Base-by-base conservation (phyloP, 2,329 filamentous ascomycete genomes). In the Colletotrichum lini region DNA sequence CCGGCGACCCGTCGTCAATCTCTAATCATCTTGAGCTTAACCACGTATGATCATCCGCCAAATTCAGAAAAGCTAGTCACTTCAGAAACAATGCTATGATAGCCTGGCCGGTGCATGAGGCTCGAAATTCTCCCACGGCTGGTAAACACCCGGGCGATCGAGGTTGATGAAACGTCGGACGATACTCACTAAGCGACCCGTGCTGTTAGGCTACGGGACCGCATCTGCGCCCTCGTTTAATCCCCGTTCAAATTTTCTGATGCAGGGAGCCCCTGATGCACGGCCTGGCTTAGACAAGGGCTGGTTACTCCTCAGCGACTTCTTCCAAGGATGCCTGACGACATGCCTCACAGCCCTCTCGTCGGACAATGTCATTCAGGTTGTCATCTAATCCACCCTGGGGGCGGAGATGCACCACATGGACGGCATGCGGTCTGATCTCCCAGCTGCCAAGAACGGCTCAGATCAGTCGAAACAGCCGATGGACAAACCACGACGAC, bases 381-480 rank as follows among this genome's bases (percentile, higher is more conserved):
- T 58, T 62, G 15, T 35, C 30, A 38, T 38, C 54, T 61, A 50
- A 12, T 47, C 44, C 21, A 44, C 58, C 38, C 15, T 16, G 42
- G 38, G 35, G 45, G 53, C 45, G 47, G 53, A 63, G 54, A 54
- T 38, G 49, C 49, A 38, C 23, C 47, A 38, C 44, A 23, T 26
- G 56, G 49, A 18, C 50, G 21, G 65, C 58, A 44, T 69, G 53
- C 65, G 45, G 59, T 72, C 69, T 64, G 65, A 69, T 69, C 65
- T 60, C 8, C 26, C 40, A 59, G 45, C 12, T 23, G 69, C 69
- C 69, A 72, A 72, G 65, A 49, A 69, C 69, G 69, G 69, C 65
- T 59, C 59, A 69, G 58, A 68, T 72, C 65, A 69, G 69, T 64
- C 65, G 69, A 72, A 69, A 68, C 65, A 64, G 57, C 69, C 69